A percentile compares a stretch with the other conserved stretches of the same genome.
phyloP scores from a whole-genome alignment of 2,329 filamentous ascomycete species.

The Beauveria sp. region DNA sequence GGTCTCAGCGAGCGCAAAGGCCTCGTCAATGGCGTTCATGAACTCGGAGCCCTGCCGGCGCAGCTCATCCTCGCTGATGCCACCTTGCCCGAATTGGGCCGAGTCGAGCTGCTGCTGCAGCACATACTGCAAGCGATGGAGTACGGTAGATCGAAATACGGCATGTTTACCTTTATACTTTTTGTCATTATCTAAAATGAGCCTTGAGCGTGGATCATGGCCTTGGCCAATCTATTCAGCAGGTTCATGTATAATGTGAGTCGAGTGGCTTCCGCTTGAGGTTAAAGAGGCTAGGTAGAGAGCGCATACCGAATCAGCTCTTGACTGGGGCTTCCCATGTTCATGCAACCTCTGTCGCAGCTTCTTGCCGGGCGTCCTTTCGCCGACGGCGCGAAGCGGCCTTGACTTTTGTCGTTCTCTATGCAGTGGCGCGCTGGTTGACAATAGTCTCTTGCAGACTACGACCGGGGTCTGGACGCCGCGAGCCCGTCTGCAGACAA shows the following conservation, averaged over 20 bases:
- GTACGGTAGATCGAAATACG: constrained; percentile 26
- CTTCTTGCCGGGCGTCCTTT: not conserved
- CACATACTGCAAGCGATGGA: constrained; percentile 29
- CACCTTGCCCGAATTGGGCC: constrained; percentile 18
- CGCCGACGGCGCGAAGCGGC: not conserved
- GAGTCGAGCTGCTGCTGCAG: constrained; percentile 21
- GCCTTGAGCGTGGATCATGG: constrained; percentile 27
- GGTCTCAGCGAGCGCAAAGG: constrained; percentile 35
- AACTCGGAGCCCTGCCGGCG: constrained; percentile 39
- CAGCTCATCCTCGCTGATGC: constrained; percentile 32
- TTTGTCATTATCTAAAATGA: constrained; percentile 20
- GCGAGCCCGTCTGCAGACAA: constrained; percentile 6
- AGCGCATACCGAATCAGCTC: constrained; percentile 20
- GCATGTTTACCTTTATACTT: constrained; percentile 23
- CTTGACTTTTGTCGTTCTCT: not conserved
- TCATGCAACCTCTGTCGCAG: not conserved
- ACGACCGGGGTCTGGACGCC: not conserved
- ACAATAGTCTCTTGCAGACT: not conserved
- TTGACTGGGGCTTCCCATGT: not conserved
- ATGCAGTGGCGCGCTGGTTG: not conserved
- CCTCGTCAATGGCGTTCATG: constrained; percentile 34
- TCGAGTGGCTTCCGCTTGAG: not conserved
- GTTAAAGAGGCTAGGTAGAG: not conserved
- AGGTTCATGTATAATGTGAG: not conserved
- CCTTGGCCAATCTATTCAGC: constrained; percentile 23